These are phyloP conservation scores for Trametes elegans DNA, from an alignment of 768 basidiomycete species.

Conservation along the genomic window DNA sequence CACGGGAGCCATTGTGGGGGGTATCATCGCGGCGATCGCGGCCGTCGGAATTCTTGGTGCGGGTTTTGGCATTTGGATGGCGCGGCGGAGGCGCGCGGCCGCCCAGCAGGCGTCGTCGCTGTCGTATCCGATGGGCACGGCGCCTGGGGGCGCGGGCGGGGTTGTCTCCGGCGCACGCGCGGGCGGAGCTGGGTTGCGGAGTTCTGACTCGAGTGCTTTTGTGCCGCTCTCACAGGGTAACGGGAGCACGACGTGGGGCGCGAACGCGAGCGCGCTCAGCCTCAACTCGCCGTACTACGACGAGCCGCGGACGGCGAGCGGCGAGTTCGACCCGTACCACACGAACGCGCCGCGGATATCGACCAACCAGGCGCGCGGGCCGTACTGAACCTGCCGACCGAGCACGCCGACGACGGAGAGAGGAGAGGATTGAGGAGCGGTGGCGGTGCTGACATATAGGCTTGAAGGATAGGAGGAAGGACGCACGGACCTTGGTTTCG, in stretches of 20 bases:
- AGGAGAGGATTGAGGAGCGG: neutral
- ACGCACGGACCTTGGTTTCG: conserved; percentile 21
- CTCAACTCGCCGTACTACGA: conserved; percentile 42
- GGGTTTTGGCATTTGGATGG: conserved; percentile 49
- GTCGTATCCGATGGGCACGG: conserved; percentile 40
- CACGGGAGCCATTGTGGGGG: conserved; percentile 47
- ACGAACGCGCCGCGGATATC: conserved; percentile 29
- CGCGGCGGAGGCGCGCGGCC: conserved; percentile 48
- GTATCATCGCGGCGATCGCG: conserved; percentile 51
- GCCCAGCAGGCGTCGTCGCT: conserved; percentile 29
- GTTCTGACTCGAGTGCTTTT: conserved; percentile 69
- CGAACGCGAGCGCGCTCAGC: conserved; percentile 48
- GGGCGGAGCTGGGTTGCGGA: conserved; percentile 35
- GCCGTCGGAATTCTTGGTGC: conserved; percentile 50
- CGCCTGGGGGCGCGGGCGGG: conserved; percentile 27
- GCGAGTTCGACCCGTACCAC: conserved; percentile 39
- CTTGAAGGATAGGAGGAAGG: conserved; percentile 3
- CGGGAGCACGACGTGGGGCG: conserved; percentile 49
- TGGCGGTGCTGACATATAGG: neutral
- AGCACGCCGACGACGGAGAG: neutral
- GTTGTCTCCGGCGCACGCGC: conserved; percentile 24
- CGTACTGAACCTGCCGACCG: too few relatives aligned
- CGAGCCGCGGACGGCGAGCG: conserved; percentile 29
- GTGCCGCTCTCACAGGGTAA: conserved; percentile 69
- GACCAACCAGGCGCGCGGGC: conserved; percentile 20